Evolutionary conservation across 768 basidiomycete species (phyloP), one percentile per base, ranked within the genome.

Genomic region (Trichaptum fuscoviolaceum): DNA sequence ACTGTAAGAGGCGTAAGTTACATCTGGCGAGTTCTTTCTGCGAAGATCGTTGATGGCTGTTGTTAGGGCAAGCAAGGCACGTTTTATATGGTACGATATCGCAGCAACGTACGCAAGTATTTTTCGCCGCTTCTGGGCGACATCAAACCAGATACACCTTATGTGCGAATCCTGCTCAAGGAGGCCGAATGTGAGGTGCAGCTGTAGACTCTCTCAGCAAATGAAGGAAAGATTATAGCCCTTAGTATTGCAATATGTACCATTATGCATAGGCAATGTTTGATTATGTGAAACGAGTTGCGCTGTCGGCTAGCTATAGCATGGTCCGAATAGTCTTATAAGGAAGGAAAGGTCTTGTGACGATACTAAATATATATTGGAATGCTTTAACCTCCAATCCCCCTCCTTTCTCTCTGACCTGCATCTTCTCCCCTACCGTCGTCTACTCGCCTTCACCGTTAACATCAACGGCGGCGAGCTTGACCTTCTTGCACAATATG

Each of bases 111-210:
- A 35, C 83, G 87, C 35, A 87, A 85, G 72, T 86, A 84, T 72
- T 85, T 86, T 71, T 82, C 87, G 1, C 87, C 88, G 7, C 75
- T 86, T 62, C 85, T 88, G 64, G 88, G 87, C 20, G 87, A 88
- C 67, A 81, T 89, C 65, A 90, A 89, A 73, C 87, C 88, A 2
- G 81, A 90, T 71, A 82, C 70, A 0, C 64, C 73, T 24, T 77
- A 82, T 65, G 79, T 83, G 1, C 80, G 82, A n/a, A 66, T 70
- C 35, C 70, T 89, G 66, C 76, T 90, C 25, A 74, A 76, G 65
- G 78, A 80, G 7, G 83, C 80, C 60, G 85, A 84, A 6, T 84
- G 80, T 17, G 59, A 61, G 25, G 23, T 24, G 59, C 59, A 52
- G 42, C 5, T 12, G 20, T 12, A 23, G 30, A 24, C 24, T 34